Base-by-base conservation (phyloP, 768 basidiomycete genomes). In the Tylopilus sp. region DNA sequence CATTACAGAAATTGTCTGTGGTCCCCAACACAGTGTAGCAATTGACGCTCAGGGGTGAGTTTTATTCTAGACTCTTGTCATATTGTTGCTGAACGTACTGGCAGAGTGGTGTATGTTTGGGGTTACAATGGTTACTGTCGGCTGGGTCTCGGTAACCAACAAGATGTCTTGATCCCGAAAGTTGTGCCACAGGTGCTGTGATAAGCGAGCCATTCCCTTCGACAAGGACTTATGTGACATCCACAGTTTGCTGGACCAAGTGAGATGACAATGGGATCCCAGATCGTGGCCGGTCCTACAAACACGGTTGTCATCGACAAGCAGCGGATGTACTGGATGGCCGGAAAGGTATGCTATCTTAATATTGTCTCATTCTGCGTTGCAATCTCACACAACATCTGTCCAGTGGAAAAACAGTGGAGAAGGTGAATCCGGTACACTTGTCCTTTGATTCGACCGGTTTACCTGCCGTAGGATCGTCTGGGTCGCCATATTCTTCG, bases 121-220 rank as follows among this genome's bases (percentile, higher is more conserved):
- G 91, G 91, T 6, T 91, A 86, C 63, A 91, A 90, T 51, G 91
- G 90, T 9, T 95, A 97, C 65, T 94, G 92, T 57, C 83, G 95
- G 17, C 78, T 95, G 30, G 95, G 95, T 18, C 76, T 94, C 18
- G 90, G 90, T 6, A 86, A 88, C 59, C 93, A 94, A 66, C 81
- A 85, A 25, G 92, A 94, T 56, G 78, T 75, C 1, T 73, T 98
- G 36, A 76, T 81, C 30, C 95, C 95, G 0, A 91, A 89, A 59
- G 62, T 84, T 28, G 88, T 98, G 11, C 90, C 93, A 2, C 86
- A 90, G 69, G 87, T 86, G 59, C 17, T 10, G 40, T 47, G 13
- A 40, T 71, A 50, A 7, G 10, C 10, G 5, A 18, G 30, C 17
- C 26, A 21, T 20, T 26, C 26, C 26, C 3, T 7, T 44, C 8